Evolutionary conservation across 257 asterid species (phyloP), one percentile per base, ranked within the genome.

Genomic region (Knoxia roxburghii): DNA sequence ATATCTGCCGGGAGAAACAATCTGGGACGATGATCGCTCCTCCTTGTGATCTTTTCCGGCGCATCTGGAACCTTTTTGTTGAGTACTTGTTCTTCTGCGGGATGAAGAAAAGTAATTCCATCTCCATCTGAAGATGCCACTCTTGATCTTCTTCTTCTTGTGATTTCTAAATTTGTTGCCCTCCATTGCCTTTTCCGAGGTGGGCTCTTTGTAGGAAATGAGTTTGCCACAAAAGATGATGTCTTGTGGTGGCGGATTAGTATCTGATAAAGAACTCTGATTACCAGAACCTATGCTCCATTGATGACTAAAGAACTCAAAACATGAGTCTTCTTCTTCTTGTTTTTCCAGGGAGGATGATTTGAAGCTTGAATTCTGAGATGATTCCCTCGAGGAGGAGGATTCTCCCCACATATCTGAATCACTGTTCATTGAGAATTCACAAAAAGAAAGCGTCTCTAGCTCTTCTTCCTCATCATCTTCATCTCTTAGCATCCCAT

Each of bases 391-490:
- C 24, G 81, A 79, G 7, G 80, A 57, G 37, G 81, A 79, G 7
- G 80, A 57, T 30, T 76, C 78, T 55, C 64, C 82, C 82, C 82
- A 75, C 1, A 76, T 68, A 0, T 62, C 72, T 17, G 60, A 68
- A 50, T 72, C 76, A 29, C 83, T 71, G 14, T 78, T 78, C 51
- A 87, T 41, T 46, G 91, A 83, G 20, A 84, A 83, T 65, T 84
- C 95, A 72, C 87, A 80, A 9, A 89, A 74, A 49, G 96, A 87
- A 23, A 89, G 87, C n/a, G 95, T 82, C 6, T 89, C 96, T 41
- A 77, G 86, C 18, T 65, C 73, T 30, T 79, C 91, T 27, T 81
- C 85, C 5, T 65, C 68, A 1, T 20, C 59, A 17, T 80, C 84
- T 5, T 65, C 68, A 9, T 24, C 61, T 33, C 61, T 64, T 29